Evolutionary conservation across 176 grass and related monocot species (phyloP), one percentile per base, ranked within the genome.

Genomic region (Zea mays): DNA sequence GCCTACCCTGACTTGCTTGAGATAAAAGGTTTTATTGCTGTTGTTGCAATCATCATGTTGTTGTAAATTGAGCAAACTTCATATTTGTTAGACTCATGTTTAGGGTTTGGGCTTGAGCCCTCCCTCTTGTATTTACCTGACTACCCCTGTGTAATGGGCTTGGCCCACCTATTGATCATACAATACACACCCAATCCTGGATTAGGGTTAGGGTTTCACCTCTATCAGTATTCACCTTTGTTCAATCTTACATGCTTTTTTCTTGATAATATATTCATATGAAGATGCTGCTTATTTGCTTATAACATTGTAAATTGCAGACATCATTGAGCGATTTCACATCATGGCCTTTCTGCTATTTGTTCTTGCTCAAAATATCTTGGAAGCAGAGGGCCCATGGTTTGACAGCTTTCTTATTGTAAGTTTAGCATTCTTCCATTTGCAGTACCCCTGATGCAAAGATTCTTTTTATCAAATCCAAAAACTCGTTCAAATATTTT

Each of bases 331-430:
- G 87, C 90, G 92, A 56, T 99, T 99, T 86, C 92, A 99, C 83
- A 99, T 95, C 72, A 93, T 85, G 68, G 86, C 92, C 47, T 95
- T 92, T 90, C 69, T 99, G 68, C 52, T 95, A 48, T 99, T 98
- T 87, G 96, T 98, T 69, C 83, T 98, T 72, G 89, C 96, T 85
- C 92, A 98, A 85, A 98, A 98, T 94, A 90, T 98, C 41, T 83
- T 98, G 83, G 96, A 98, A 93, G 96, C 96, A 62, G 96, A 98
- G 77, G 96, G 87, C 51, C 87, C 87, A 63, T 98, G 92, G 92
- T 92, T 95, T 78, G 74, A 88, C 41, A 92, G 85, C 82, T 98
- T 98, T 85, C 41, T 94, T 79, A 45, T 62, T 58, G 96, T 98
- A 95, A 91, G 94, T 79, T 65, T 5, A 38, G 6, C 17, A 65